These are phyloP conservation scores for Aquanectria penicillioides DNA, from an alignment of 2,329 filamentous ascomycete species.

Conservation along the genomic window DNA sequence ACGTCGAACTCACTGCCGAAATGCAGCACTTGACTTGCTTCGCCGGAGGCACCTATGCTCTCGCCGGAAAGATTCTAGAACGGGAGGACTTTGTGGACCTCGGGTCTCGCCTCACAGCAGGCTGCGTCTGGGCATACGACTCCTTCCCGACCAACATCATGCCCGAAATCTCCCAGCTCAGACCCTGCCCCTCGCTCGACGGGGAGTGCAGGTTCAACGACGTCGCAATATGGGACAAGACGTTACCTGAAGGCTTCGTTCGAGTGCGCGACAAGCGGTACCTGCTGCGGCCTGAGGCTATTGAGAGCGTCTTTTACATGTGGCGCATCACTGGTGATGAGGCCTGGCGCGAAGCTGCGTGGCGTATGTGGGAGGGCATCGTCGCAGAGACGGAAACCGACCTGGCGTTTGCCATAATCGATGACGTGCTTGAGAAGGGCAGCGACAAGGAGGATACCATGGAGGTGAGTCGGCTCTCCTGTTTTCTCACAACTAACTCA, in stretches of 20 bases:
- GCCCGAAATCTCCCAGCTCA: slow-evolving; percentile 58
- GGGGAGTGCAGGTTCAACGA: slow-evolving; percentile 50
- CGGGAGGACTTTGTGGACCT: slow-evolving; percentile 57
- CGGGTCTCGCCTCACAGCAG: slow-evolving; percentile 59
- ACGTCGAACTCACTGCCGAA: slow-evolving; percentile 45
- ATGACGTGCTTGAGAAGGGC: slow-evolving; percentile 46
- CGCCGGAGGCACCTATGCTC: slow-evolving; percentile 74
- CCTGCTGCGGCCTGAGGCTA: slow-evolving; percentile 59
- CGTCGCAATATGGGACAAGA: slow-evolving; percentile 33
- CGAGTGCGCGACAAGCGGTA: slow-evolving; percentile 58
- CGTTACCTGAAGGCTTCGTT: slow-evolving; percentile 65
- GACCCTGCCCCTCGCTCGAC: slow-evolving; percentile 48
- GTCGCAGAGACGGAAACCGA: slow-evolving; percentile 54
- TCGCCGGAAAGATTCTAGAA: slow-evolving; percentile 71
- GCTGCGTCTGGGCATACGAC: slow-evolving; percentile 65
- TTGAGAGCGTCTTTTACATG: slow-evolving; percentile 63
- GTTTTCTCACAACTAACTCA: too few species aligned
- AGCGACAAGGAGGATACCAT: slow-evolving; percentile 65
- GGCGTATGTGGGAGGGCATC: slow-evolving; percentile 60
- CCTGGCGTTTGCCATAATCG: slow-evolving; percentile 55
- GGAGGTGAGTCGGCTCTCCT: slow-evolving; percentile 57
- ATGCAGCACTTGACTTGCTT: slow-evolving; percentile 75
- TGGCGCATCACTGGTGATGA: slow-evolving; percentile 60
- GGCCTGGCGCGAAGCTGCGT: slow-evolving; percentile 56
- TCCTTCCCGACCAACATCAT: slow-evolving; percentile 62